A percentile compares a stretch with the other conserved stretches of the same genome.
Conservation (phyloP, 2,329 filamentous ascomycete genomes). For the Colletotrichum tabaci region DNA sequence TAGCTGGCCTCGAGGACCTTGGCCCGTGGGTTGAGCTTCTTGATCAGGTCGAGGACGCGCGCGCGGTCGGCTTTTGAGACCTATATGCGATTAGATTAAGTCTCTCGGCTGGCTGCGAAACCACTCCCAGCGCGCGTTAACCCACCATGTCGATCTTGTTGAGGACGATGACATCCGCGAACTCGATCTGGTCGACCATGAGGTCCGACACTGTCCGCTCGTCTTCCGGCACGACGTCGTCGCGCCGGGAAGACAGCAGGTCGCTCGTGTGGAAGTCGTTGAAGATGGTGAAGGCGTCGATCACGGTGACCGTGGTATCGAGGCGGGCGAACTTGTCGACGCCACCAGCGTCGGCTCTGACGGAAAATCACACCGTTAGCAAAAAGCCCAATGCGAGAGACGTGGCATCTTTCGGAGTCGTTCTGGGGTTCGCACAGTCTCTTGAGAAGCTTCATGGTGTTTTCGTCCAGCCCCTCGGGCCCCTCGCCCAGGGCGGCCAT, state of each 20-base stretch:
- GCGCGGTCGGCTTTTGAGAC: conserved; percentile 57
- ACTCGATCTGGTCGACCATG: conserved; percentile 85
- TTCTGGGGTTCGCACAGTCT: conserved; percentile 50
- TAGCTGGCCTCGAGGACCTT: conserved; percentile 74
- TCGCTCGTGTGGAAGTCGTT: conserved; percentile 81
- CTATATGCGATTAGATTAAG: conserved; percentile 43
- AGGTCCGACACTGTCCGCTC: conserved; percentile 82
- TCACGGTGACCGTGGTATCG: conserved; percentile 80
- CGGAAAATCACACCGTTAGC: rapidly evolving
- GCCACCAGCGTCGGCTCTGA: conserved; percentile 70
- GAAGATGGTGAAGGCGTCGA: conserved; percentile 81
- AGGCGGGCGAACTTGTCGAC: conserved; percentile 76
- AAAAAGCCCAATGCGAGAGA: too few relatives aligned
- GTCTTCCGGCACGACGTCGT: conserved; percentile 76
- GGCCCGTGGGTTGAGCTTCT: conserved; percentile 76
- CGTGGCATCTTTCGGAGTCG: too few relatives aligned
- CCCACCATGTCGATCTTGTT: conserved; percentile 78
- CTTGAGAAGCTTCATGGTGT: conserved; percentile 54
- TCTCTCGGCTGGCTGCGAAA: not conserved
- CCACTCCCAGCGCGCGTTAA: not conserved
- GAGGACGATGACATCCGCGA: conserved; percentile 80
- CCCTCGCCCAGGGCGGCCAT: conserved; percentile 55
- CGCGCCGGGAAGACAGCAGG: conserved; percentile 74
- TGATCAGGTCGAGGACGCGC: conserved; percentile 68
- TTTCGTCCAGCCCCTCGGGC: conserved; percentile 51